Evolutionary conservation across 169 alveolate species (phyloP).

Genomic region (Perkinsus olseni): DNA sequence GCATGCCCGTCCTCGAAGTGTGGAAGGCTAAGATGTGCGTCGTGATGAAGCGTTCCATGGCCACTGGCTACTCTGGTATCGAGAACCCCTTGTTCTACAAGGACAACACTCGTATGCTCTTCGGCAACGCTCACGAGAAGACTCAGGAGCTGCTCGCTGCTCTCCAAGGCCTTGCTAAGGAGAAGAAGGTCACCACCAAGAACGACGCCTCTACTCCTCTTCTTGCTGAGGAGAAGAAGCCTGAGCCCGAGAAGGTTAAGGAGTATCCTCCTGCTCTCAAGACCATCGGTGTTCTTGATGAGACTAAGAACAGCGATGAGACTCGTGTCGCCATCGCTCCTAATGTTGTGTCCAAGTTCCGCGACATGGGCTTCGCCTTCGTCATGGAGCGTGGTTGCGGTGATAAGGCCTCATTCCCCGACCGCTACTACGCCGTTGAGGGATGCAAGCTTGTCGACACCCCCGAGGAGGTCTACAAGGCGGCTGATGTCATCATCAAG

Average conservation of each 20-base stretch:
- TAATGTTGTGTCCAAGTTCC: constrained; percentile 22
- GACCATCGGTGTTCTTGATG: constrained; percentile 50
- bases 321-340: constrained; percentile 40
- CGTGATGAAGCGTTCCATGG: constrained; percentile 79
- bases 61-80: constrained; percentile 86
- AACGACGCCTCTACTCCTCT: constrained; percentile 25
- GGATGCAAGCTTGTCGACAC: constrained; percentile 39
- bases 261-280: constrained; percentile 47
- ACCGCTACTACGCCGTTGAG: constrained; percentile 13
- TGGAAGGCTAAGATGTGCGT: constrained; percentile 81
- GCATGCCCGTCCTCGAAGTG: constrained; percentile 90
- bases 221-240: constrained; percentile 37
- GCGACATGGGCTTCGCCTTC: constrained; percentile 36
- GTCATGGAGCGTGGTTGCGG: constrained; percentile 37
- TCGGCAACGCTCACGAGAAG: constrained; percentile 75
- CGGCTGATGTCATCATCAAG: constrained; percentile 23
- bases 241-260: constrained; percentile 43
- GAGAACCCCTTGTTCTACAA: constrained; percentile 82
- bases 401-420: constrained; percentile 12
- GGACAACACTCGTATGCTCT: constrained; percentile 71
- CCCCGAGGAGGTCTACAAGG: constrained; percentile 19
- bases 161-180: constrained; percentile 30
- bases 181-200: constrained; percentile 1
- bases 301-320: constrained; percentile 22
- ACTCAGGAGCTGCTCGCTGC: constrained; percentile 45